Base-by-base conservation (phyloP, 2,329 filamentous ascomycete species). In the Nemania serpens region DNA sequence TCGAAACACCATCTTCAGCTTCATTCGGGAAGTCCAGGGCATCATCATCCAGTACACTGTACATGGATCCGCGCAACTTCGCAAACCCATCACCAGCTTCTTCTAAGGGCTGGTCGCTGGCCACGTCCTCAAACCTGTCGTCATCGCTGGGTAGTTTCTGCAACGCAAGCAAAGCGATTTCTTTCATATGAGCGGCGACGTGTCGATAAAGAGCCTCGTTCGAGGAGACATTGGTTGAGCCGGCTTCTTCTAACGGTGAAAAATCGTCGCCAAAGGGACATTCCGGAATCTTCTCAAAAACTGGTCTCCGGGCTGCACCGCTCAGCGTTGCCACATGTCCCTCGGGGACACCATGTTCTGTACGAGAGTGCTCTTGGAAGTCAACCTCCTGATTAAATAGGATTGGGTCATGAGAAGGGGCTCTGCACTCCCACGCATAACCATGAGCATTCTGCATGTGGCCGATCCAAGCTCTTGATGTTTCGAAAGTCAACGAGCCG, bases 241-340 rank as follows among this genome's bases (percentile, higher is more conserved):
- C 48, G 13, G 36, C 12, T n/a, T 37, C 49, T 3, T 43, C 54
- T 17, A 33, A 34, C 12, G 12, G 7, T 22, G 36, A 17, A 17
- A 61, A 61, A n/a, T 58, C 54, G 11, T 61, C 54, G 42, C 59
- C 59, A 61, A 61, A 61, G 1, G 59, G 59, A n/a, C 59, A 61
- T 1, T 61, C 42, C 1, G 20, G 13, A 3, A 61, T 17, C 42
- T 39, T 61, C 1, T 61, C 54, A 13, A 37, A 12, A 7, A 25
- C 36, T 29, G 59, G 41, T 33, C 48, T 61, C 42, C 59, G 59
- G 15, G 48, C 48, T 29, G 25, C 25, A 3, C 48, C 18, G 36
- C 39, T 47, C 5, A 61, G 45, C 7, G 54, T 58, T 17, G 17
- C 59, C 12, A 13, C 54, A 22, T 33, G 22, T 1, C 34, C 20